Evolutionary conservation across 2,329 filamentous ascomycete species (phyloP).

Genomic region (Paracoccidioides brasiliensis): DNA sequence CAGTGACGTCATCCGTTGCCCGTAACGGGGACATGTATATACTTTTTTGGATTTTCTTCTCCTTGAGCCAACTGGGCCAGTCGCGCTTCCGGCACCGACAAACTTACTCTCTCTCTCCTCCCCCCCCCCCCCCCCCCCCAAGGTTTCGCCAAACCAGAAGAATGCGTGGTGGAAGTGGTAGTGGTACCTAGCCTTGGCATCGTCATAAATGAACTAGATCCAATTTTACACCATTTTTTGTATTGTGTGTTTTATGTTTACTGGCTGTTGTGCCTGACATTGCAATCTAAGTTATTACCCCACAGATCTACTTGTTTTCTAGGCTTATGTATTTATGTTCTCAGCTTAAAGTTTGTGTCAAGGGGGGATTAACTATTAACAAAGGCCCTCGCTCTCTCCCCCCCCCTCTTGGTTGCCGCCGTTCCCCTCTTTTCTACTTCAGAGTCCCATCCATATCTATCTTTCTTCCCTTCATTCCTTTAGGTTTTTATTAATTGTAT

Average conservation of each 20-base stretch:
- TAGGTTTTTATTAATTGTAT: too few species aligned
- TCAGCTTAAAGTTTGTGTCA: too few species aligned
- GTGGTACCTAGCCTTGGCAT: not conserved
- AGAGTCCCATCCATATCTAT: not conserved
- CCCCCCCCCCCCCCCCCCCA: too few species aligned
- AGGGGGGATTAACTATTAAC: not conserved
- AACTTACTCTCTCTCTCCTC: too few species aligned
- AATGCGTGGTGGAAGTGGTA: not conserved
- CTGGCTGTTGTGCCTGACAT: not conserved
- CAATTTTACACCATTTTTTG: not conserved
- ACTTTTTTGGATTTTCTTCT: too few species aligned
- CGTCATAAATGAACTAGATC: not conserved
- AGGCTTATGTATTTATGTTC: not conserved
- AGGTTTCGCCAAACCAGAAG: not conserved
- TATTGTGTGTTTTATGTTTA: not conserved
- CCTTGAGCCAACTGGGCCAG: too few species aligned
- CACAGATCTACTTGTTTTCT: not conserved
- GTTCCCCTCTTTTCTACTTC: not conserved
- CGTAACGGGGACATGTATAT: too few species aligned
- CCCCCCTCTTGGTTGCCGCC: not conserved
- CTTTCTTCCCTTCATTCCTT: too few species aligned
- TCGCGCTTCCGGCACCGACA: too few species aligned
- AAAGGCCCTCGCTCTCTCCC: not conserved
- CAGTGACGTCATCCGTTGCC: too few species aligned
- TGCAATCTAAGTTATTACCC: not conserved